Evolutionary conservation across 2,329 filamentous ascomycete genomes (phyloP), one percentile per base, ranked within the genome.

Genomic region (Colletotrichum spinosum): DNA sequence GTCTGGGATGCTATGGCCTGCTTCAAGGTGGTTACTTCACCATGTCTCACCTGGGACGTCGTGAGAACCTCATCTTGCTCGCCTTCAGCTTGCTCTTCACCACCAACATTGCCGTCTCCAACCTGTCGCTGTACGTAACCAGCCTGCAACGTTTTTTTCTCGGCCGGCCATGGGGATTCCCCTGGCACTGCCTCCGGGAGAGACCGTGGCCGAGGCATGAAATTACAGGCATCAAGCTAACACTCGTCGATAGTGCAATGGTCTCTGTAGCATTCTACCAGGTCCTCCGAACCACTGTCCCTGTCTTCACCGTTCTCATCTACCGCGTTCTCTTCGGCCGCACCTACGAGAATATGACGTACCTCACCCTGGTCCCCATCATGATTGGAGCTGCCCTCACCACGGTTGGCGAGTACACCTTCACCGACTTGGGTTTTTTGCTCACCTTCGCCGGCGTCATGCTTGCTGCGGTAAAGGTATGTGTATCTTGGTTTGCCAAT

Each of bases 241-340:
- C n/a, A 51, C 44, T 13, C 33, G 37, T 54, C 34, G 7, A 44
- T n/a, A 76, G 73, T 42, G 79, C 78, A 66, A 82, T 87, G 81
- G 86, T 88, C 42, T 89, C 87, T 0, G 85, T 90, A n/a, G 85
- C 88, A 2, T 90, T 90, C 75, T 88, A 89, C 74, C 87, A 90
- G 74, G 86, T 88, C 63, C 84, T 89, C 75, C 83, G 87, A 68
- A 88, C 87, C 66, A 85, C 86, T 17, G 86, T 83, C 65, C 87
- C 88, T 35, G 81, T 89, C 70, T 87, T 89, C 73, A 88, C 87
- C 56, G 84, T 89, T 60, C 74, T 87, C 68, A 87, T 90, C 73
- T 88, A 87, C 78, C 84, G 85, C 55, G 71, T 86, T 55, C 81
- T 82, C 72, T 88, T 86, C 73, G 74, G 78, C 65, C 83, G 86